Evolutionary conservation across 2,329 filamentous ascomycete species (phyloP).

Genomic region (Trichophyton verrucosum): DNA sequence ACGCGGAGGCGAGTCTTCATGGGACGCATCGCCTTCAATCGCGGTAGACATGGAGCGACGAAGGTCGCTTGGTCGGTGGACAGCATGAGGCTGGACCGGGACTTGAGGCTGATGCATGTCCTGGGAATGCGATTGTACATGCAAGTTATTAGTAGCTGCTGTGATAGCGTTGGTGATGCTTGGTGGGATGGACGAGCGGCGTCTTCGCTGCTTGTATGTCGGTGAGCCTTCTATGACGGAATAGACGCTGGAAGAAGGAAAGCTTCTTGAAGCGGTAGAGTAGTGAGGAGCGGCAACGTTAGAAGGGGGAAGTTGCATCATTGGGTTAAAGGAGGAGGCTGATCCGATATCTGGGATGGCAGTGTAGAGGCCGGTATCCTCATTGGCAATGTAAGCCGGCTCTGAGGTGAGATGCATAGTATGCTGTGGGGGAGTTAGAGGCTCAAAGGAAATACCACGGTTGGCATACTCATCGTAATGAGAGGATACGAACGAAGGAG

Average conservation of each 20-base stretch:
- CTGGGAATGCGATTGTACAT: slow-evolving; percentile 22
- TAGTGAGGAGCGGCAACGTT: slow-evolving; percentile 73
- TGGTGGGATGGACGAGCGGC: slow-evolving; percentile 83
- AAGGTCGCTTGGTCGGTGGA: slow-evolving; percentile 76
- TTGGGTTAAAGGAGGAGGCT: slow-evolving; percentile 64
- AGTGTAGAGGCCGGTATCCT: slow-evolving; percentile 91
- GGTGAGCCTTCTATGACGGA: slow-evolving; percentile 95
- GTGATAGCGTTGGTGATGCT: slow-evolving; percentile 60
- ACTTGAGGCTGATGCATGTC: slow-evolving; percentile 23
- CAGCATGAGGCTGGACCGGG: slow-evolving; percentile 41
- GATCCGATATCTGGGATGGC: slow-evolving; percentile 79
- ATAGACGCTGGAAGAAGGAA: slow-evolving; percentile 71
- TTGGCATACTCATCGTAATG: slow-evolving; percentile 98
- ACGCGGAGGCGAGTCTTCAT: slow-evolving; percentile 65
- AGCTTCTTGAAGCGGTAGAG: slow-evolving; percentile 53
- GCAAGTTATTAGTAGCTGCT: slow-evolving; percentile 37
- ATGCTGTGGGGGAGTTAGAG: slow-evolving; percentile 90
- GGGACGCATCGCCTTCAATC: slow-evolving; percentile 64
- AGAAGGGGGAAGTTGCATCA: slow-evolving; percentile 82
- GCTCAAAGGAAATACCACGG: slow-evolving; percentile 90
- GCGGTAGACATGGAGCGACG: slow-evolving; percentile 84
- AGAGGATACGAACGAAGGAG: slow-evolving; percentile 95
- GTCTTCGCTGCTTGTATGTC: slow-evolving; percentile 93
- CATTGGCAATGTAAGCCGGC: slow-evolving; percentile 94
- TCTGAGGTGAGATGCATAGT: slow-evolving; percentile 68